Percentiles rank a stretch among this genome's conserved stretches.
phyloP scores from a whole-genome alignment of 768 basidiomycete genomes.

The Boletus insuetus region DNA sequence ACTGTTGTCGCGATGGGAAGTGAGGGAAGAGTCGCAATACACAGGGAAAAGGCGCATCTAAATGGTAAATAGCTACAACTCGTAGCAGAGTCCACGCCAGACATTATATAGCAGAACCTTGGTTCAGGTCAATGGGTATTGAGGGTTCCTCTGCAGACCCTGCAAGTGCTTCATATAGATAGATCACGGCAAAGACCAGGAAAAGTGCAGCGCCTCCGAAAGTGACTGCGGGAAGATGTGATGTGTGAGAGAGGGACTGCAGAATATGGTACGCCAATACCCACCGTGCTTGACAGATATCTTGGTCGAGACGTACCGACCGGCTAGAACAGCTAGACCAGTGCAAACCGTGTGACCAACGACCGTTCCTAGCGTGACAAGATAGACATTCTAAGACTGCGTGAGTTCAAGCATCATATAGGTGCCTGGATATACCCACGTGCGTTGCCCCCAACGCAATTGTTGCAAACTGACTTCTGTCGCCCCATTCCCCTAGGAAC shows the following conservation, averaged over 20 bases:
- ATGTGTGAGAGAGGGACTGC: background rate
- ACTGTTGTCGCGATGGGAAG: too few species aligned
- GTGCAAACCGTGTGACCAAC: constrained; percentile 88
- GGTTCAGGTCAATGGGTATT: constrained; percentile 15
- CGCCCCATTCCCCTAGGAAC: constrained; percentile 99
- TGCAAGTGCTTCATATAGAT: constrained; percentile 62
- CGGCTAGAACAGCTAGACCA: constrained; percentile 87
- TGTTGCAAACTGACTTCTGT: constrained; percentile 95
- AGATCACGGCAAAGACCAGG: constrained; percentile 78
- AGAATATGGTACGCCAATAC: constrained; percentile 28
- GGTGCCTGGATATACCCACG: constrained; percentile 44
- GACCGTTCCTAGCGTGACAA: constrained; percentile 88
- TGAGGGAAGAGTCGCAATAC: too few species aligned
- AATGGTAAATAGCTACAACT: constrained; percentile 1
- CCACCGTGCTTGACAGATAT: constrained; percentile 90
- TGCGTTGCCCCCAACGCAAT: constrained; percentile 95
- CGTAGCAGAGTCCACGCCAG: background rate
- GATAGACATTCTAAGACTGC: constrained; percentile 73
- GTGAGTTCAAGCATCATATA: constrained; percentile 5
- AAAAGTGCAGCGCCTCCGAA: constrained; percentile 80
- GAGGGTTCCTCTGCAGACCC: constrained; percentile 18
- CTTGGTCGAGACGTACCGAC: constrained; percentile 88
- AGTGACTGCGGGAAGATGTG: constrained; percentile 56
- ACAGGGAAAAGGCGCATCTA: background rate
- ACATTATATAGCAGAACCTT: constrained; percentile 1